Percentiles rank a stretch among this genome's conserved stretches.
These are phyloP conservation scores for Raffaelea deltoideospora DNA, from an alignment of 2,329 filamentous ascomycete genomes.

Conservation along the genomic window DNA sequence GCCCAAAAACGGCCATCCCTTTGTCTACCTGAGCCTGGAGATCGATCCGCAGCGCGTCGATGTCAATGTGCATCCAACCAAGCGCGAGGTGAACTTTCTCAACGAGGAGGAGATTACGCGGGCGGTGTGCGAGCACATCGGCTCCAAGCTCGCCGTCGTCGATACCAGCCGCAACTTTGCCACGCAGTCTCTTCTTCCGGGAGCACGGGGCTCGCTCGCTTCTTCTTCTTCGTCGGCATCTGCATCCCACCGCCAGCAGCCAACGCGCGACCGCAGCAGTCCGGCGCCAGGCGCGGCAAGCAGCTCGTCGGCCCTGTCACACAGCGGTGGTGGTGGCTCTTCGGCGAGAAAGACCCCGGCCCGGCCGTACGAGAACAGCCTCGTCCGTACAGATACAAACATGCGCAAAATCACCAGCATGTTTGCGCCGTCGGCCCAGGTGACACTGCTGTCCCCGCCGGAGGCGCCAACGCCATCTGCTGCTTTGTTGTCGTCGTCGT, in stretches of 20 bases:
- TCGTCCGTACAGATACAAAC: constrained; percentile 79
- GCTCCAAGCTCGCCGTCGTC: constrained; percentile 64
- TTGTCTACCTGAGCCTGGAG: constrained; percentile 80
- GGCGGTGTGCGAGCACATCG: constrained; percentile 65
- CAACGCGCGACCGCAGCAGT: no score
- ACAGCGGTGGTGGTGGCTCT: not conserved
- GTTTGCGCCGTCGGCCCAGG: constrained; percentile 44
- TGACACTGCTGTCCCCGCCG: constrained; percentile 9
- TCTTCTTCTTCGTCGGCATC: constrained; percentile 7
- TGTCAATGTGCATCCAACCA: constrained; percentile 95
- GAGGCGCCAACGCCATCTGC: constrained; percentile 5
- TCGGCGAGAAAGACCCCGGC: constrained; percentile 23
- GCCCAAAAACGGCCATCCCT: constrained; percentile 88
- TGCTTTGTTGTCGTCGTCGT: constrained; percentile 9
- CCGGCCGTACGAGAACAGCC: constrained; percentile 66
- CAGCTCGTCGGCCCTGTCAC: no score
- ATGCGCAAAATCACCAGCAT: constrained; percentile 93
- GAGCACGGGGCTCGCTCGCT: constrained; percentile 13
- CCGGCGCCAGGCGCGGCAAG: no score
- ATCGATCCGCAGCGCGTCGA: constrained; percentile 88
- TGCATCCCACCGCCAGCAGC: not conserved
- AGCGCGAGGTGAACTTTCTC: constrained; percentile 90
- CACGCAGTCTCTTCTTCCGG: constrained; percentile 79
- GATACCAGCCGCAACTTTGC: constrained; percentile 90
- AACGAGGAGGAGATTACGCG: constrained; percentile 96